Conservation (phyloP, 495 filamentous ascomycete genomes). For the Annulohypoxylon bovei region DNA sequence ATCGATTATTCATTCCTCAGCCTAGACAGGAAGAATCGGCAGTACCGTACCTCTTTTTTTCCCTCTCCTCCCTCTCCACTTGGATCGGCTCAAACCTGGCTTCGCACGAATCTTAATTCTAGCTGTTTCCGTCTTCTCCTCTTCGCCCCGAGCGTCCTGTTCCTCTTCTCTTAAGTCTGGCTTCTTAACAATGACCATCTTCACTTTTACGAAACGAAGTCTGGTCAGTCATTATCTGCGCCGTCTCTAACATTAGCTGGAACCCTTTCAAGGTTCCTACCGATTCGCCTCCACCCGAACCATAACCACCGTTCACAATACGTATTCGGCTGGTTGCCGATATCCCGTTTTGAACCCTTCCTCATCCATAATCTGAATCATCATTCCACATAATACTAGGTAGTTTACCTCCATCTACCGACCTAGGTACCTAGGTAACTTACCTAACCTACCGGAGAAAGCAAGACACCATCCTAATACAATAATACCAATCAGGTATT, state of each 20-base stretch:
- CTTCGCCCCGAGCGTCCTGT: background rate
- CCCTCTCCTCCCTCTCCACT: conserved; percentile 37
- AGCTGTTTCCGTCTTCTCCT: conserved; percentile 35
- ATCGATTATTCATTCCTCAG: conserved; percentile 28
- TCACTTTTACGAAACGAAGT: conserved; percentile 40
- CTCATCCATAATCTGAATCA: background rate
- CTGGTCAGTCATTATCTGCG: conserved; percentile 33
- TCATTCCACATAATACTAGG: background rate
- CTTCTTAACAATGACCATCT: conserved; percentile 48
- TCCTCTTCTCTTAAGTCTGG: conserved; percentile 19
- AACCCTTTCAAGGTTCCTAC: conserved; percentile 48
- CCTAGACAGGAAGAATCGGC: conserved; percentile 6
- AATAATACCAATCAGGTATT: background rate
- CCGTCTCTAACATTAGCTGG: conserved; percentile 48
- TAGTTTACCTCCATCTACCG: background rate
- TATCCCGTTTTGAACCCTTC: background rate
- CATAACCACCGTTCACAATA: background rate
- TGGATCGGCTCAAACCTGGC: conserved; percentile 39
- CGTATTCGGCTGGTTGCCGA: conserved; percentile 17
- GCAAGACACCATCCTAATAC: background rate
- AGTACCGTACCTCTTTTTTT: conserved; percentile 1
- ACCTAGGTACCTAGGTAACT: background rate
- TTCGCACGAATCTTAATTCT: conserved; percentile 43
- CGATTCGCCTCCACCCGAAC: conserved; percentile 29
- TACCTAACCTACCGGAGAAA: background rate